A percentile compares a stretch with the other conserved stretches of the same genome.
phyloP scores from a whole-genome alignment of 768 basidiomycete species.

The Suillus spraguei region DNA sequence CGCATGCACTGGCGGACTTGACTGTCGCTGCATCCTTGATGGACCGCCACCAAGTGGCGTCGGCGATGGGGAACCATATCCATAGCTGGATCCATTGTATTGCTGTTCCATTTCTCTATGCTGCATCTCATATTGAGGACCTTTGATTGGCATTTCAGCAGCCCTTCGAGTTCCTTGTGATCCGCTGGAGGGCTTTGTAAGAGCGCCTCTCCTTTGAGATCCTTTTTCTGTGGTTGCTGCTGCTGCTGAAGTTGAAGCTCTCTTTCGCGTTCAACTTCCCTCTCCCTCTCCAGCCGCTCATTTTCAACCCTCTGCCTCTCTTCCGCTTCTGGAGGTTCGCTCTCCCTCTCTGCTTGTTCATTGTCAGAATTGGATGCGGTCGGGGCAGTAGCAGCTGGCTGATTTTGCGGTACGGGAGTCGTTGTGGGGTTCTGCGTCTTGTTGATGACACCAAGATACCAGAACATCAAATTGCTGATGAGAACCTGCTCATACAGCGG shows the following conservation, averaged over 20 bases:
- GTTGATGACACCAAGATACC: slow-evolving; percentile 98
- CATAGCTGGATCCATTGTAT: slow-evolving; percentile 47
- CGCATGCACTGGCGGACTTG: slow-evolving; percentile 30
- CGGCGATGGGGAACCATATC: slow-evolving; percentile 28
- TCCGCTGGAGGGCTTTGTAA: slow-evolving; percentile 66
- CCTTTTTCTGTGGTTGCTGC: slow-evolving; percentile 42
- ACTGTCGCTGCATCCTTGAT: slow-evolving; percentile 27
- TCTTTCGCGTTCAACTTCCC: slow-evolving; percentile 32
- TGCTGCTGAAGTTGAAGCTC: slow-evolving; percentile 36
- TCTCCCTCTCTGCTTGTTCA: slow-evolving; percentile 34
- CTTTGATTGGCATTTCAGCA: slow-evolving; percentile 85
- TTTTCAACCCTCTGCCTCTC: slow-evolving; percentile 45
- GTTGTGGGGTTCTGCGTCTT: slow-evolving; percentile 65
- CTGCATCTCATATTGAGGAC: slow-evolving; percentile 94
- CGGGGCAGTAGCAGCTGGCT: slow-evolving; percentile 21
- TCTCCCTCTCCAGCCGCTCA: slow-evolving; percentile 51
- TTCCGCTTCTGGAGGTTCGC: slow-evolving; percentile 40
- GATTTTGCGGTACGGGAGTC: slow-evolving; percentile 35
- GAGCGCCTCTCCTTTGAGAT: slow-evolving; percentile 47
- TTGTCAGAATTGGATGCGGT: slow-evolving; percentile 35
- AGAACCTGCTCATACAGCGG: slow-evolving; percentile 97
- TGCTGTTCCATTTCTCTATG: slow-evolving; percentile 93
- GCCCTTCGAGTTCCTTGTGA: slow-evolving; percentile 55
- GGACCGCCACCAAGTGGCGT: slow-evolving; percentile 24
- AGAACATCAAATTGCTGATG: slow-evolving; percentile 96